Percentiles rank a stretch among this genome's conserved stretches.
These are phyloP conservation scores for Wickerhamiella sergipiensis DNA, from an alignment of 805 yeast genomes.

Conservation along the genomic window DNA sequence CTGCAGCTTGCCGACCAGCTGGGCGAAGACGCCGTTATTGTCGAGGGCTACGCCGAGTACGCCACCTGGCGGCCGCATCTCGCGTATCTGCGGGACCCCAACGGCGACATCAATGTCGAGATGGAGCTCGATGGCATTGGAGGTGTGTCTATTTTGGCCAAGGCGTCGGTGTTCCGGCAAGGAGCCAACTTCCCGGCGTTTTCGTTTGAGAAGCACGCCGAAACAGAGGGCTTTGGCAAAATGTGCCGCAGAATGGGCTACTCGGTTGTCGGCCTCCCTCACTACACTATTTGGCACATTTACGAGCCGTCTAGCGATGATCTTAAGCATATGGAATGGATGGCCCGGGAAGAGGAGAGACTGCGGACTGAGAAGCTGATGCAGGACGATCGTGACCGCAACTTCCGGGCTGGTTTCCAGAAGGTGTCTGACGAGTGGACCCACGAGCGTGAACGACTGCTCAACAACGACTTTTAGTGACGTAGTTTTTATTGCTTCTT, in stretches of 20 bases:
- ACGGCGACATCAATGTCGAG: conserved; percentile 87
- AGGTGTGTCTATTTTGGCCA: conserved; percentile 84
- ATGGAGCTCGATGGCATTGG: conserved; percentile 95
- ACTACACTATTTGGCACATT: conserved; percentile 93
- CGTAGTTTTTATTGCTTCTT: not conserved
- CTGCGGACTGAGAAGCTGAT: conserved; percentile 25
- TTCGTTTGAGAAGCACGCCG: conserved; percentile 91
- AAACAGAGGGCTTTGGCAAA: conserved; percentile 94
- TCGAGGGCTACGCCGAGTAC: conserved; percentile 93
- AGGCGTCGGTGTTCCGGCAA: conserved; percentile 69
- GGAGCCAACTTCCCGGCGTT: conserved; percentile 97
- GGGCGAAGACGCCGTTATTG: conserved; percentile 91
- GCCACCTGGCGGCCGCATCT: conserved; percentile 97
- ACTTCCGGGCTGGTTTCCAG: conserved; percentile 66
- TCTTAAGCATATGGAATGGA: conserved; percentile 49
- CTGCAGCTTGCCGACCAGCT: conserved; percentile 32
- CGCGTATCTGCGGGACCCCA: conserved; percentile 87
- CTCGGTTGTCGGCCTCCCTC: conserved; percentile 83
- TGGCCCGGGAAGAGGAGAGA: conserved; percentile 31
- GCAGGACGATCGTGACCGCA: conserved; percentile 24
- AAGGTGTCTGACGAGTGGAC: conserved; percentile 65
- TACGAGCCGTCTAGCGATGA: conserved; percentile 95
- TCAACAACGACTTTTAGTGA: conserved; percentile 24
- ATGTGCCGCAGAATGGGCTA: conserved; percentile 79
- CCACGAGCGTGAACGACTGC: conserved; percentile 51